Evolutionary conservation across 2,329 filamentous ascomycete species (phyloP), one percentile per base, ranked within the genome.

Genomic region (Proliferodiscus dingleyae): DNA sequence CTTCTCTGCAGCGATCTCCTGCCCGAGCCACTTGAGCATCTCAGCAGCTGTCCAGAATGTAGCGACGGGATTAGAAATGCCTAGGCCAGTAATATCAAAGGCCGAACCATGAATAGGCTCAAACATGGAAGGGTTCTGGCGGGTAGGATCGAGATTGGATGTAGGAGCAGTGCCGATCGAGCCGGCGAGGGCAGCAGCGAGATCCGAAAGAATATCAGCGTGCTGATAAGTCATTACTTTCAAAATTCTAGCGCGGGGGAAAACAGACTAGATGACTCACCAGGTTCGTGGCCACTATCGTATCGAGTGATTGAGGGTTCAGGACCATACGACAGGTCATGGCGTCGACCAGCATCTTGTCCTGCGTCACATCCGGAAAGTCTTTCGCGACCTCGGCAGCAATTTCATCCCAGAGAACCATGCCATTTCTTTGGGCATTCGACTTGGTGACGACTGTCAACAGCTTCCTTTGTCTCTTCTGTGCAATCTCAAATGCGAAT

Each of bases 161-260:
- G 82, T 85, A 3, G 83, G 82, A 3, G 83, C 83, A 47, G 87
- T 85, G 7, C 84, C 83, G 49, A 87, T 87, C 2, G 77, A 82
- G 0, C 83, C 83, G 2, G 83, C 83, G 5, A 87, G 68, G 0
- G 82, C 81, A 11, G 84, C 83, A 5, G 83, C 84, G 15, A 87
- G 69, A 57, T 87, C 83, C 0, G 81, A 85, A 3, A 87, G 72
- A 40, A 86, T 85, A 51, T 86, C 82, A 4, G 80, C 80, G 49
- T 73, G 71, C 21, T n/a, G n/a, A n/a, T n/a, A n/a, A n/a, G n/a
- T n/a, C n/a, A n/a, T n/a, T n/a, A n/a, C n/a, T n/a, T n/a, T n/a
- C n/a, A n/a, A n/a, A n/a, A n/a, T n/a, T n/a, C n/a, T n/a, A n/a
- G n/a, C n/a, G n/a, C n/a, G n/a, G n/a, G n/a, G n/a, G n/a, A n/a